Evolutionary conservation across 345 rosid genomes (phyloP).

Genomic region (Populus nigra): DNA sequence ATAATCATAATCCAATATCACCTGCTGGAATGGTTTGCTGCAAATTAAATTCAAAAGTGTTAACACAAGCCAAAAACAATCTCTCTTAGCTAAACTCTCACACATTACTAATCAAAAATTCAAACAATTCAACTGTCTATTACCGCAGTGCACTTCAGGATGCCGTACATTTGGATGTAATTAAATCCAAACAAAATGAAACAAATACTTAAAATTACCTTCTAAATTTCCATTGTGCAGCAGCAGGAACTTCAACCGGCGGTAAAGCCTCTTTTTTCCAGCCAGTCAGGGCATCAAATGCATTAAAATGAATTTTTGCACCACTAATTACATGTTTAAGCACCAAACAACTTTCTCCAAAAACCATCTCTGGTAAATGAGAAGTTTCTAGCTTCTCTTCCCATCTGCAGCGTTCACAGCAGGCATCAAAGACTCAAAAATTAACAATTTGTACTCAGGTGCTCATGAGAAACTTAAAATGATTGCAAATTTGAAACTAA

Average conservation of each 20-base stretch:
- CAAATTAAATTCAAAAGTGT: conserved; percentile 35
- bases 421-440: not conserved
- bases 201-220: conserved; percentile 38
- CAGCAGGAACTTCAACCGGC: conserved; percentile 95
- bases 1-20: conserved; percentile 94
- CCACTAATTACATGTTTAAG: conserved; percentile 58
- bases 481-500: not conserved
- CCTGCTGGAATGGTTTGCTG: conserved; percentile 90
- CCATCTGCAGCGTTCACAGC: conserved; percentile 50
- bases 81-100: not conserved
- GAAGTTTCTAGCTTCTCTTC: conserved; percentile 73
- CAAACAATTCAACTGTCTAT: not conserved
- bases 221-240: conserved; percentile 88
- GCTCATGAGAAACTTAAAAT: not conserved
- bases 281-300: conserved; percentile 79
- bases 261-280: conserved; percentile 88
- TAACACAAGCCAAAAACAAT: conserved; percentile 2
- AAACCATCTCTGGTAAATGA: conserved; percentile 89
- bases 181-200: not conserved
- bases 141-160: not conserved
- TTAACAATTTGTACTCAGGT: not conserved
- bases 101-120: conserved; percentile 6
- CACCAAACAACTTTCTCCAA: conserved; percentile 74
- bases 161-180: not conserved
- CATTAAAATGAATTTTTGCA: conserved; percentile 66